Evolutionary conservation across 768 basidiomycete genomes (phyloP).

Genomic region (Suillus spraguei): DNA sequence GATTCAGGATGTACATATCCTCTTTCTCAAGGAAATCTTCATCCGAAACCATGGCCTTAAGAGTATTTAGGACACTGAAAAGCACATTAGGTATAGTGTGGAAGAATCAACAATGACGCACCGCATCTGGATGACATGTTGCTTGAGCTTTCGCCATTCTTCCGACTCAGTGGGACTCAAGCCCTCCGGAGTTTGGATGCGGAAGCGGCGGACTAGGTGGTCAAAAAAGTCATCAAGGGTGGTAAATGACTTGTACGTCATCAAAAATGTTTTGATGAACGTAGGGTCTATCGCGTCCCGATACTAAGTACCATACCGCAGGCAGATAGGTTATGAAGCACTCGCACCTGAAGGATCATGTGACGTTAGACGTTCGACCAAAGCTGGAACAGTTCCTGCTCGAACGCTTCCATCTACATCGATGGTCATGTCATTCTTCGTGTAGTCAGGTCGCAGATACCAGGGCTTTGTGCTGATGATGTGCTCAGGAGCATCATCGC

Average conservation of each 20-base stretch:
- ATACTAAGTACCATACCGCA: neutral
- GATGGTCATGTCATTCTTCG: conserved; percentile 78
- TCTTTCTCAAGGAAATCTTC: conserved; percentile 85
- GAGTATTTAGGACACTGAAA: conserved; percentile 77
- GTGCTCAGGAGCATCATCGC: conserved; percentile 52
- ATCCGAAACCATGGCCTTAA: conserved; percentile 87
- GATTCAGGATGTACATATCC: conserved; percentile 78
- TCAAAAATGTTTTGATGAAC: conserved; percentile 87
- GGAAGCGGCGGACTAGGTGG: conserved; percentile 78
- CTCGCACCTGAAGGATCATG: conserved; percentile 83
- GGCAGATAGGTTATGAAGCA: neutral
- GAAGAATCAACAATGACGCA: conserved; percentile 38
- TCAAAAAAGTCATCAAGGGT: conserved; percentile 82
- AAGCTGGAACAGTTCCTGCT: conserved; percentile 82
- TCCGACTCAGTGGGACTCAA: conserved; percentile 61
- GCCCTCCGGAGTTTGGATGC: conserved; percentile 71
- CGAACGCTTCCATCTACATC: conserved; percentile 83
- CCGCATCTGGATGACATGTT: conserved; percentile 86
- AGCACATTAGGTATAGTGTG: conserved; percentile 8
- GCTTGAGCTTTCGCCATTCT: conserved; percentile 86
- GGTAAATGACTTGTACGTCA: conserved; percentile 96
- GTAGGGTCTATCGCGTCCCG: conserved; percentile 55
- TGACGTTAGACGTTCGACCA: conserved; percentile 88
- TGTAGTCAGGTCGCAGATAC: conserved; percentile 86
- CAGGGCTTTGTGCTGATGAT: conserved; percentile 62